Base-by-base conservation (phyloP, 192 early-diverging fungal species). In the Gaertneriomyces semiglobifer region DNA sequence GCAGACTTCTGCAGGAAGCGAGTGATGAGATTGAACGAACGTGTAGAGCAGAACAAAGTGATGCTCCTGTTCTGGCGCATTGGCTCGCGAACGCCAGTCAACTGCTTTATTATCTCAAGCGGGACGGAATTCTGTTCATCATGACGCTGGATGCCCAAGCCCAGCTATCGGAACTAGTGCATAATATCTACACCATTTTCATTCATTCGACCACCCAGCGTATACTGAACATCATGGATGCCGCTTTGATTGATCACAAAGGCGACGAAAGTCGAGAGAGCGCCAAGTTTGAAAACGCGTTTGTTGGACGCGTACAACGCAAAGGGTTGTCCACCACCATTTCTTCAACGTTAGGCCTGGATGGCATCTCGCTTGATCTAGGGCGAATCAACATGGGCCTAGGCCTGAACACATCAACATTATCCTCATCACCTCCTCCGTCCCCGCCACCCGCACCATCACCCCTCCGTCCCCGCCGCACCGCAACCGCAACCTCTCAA, bases 51-150 rank as follows among this genome's bases (percentile, higher is more conserved):
- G 74, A 74, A 39, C 69, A 74, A 9, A 68, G 81, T 59, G 86
- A 90, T 66, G 79, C 82, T 51, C 77, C 81, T 56, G 61, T 83
- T 10, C 74, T 90, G 41, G 87, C 86, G 4, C 92, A 89, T 70
- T 96, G 94, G 94, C 84, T 94, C 18, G 77, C 90, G 41, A 96
- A 98, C 74, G 79, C 84, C 51, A 87, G 86, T 43, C 88, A 89
- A 52, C 79, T 98, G 6, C 74, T 93, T 4, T 89, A 92, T 67
- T 96, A 90, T 73, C 71, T 98, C 45, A 93, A 93, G 72, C 88
- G 90, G 60, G 95, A 98, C 74, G 67, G 81, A 42, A 85, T 84
- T 18, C 81, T 96, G 25, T 82, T 87, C 16, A 72, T 83, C 18
- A 77, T 84, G 4, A 88, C 91, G 33, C 86, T 78, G 38, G 81